These are phyloP conservation scores for Psilocybe tampanensis DNA, from an alignment of 768 basidiomycete genomes.

Conservation along the genomic window DNA sequence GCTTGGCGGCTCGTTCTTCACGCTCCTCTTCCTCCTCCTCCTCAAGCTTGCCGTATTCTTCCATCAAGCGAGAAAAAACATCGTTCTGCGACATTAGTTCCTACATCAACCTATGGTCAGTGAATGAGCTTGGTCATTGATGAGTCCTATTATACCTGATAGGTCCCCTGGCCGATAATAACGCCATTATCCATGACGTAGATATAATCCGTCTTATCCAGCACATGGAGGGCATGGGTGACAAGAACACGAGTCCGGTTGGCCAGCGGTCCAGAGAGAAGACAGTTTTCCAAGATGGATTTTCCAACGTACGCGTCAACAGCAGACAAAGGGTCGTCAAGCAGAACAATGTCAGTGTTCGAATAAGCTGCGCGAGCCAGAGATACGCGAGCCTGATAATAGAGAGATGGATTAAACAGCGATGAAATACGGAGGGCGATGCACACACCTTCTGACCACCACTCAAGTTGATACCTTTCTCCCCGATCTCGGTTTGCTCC, in stretches of 20 bases:
- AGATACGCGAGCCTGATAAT: slow-evolving; percentile 61
- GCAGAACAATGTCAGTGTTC: slow-evolving; percentile 69
- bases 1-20: background rate
- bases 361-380: slow-evolving; percentile 81
- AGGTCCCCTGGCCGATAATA: slow-evolving; percentile 67
- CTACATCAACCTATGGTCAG: slow-evolving; percentile 25
- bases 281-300: slow-evolving; percentile 62
- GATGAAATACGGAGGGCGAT: no score
- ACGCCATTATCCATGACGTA: slow-evolving; percentile 62
- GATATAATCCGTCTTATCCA: slow-evolving; percentile 64
- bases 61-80: slow-evolving; percentile 54
- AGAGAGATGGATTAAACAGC: background rate
- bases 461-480: slow-evolving; percentile 74
- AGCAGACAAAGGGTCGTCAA: slow-evolving; percentile 85
- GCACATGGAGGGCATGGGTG: slow-evolving; percentile 59
- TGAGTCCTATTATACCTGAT: slow-evolving; percentile 36
- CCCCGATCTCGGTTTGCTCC: slow-evolving; percentile 73
- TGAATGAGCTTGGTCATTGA: background rate
- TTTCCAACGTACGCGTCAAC: slow-evolving; percentile 81
- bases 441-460: slow-evolving; percentile 49
- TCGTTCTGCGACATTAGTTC: slow-evolving; percentile 44
- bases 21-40: slow-evolving; percentile 10
- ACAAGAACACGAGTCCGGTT: slow-evolving; percentile 62
- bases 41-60: slow-evolving; percentile 54
- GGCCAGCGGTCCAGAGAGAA: slow-evolving; percentile 55